Conservation (phyloP, 257 asterid genomes). For the Rehmannia glutinosa region DNA sequence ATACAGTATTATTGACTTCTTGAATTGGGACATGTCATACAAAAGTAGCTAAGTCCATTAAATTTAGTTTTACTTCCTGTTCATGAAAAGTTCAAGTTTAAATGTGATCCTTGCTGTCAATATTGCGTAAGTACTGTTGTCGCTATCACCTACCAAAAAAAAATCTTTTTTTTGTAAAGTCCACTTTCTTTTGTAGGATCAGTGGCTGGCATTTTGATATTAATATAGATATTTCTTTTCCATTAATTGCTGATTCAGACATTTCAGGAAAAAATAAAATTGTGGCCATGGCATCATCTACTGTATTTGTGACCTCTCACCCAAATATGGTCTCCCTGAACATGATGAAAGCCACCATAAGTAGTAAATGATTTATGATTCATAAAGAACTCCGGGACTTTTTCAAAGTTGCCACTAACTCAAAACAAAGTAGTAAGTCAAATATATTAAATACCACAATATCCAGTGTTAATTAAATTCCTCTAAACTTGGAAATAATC, state of each 20-base stretch:
- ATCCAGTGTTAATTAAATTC: too few relatives aligned
- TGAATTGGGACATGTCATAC: not conserved
- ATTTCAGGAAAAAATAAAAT: too few relatives aligned
- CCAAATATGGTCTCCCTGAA: not conserved
- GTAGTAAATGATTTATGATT: not conserved
- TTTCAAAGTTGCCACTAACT: too few relatives aligned
- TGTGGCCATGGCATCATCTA: not conserved
- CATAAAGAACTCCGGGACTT: too few relatives aligned
- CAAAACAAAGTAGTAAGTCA: too few relatives aligned
- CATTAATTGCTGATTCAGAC: too few relatives aligned
- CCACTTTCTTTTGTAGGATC: too few relatives aligned
- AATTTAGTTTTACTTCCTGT: not conserved
- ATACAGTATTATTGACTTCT: not conserved
- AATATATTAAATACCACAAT: too few relatives aligned
- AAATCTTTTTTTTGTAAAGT: too few relatives aligned
- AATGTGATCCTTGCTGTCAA: not conserved
- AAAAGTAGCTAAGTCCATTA: constrained; percentile 4
- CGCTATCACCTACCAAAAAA: not conserved
- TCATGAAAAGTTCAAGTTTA: not conserved
- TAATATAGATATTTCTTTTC: too few relatives aligned
- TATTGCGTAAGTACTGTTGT: not conserved
- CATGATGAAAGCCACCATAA: not conserved
- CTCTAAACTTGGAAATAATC: too few relatives aligned
- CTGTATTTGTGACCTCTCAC: not conserved
- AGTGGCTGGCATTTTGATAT: too few relatives aligned